A percentile compares a stretch with the other conserved stretches of the same genome.
Evolutionary conservation across 306 rosid species (phyloP).

Genomic region (Inga laurina): DNA sequence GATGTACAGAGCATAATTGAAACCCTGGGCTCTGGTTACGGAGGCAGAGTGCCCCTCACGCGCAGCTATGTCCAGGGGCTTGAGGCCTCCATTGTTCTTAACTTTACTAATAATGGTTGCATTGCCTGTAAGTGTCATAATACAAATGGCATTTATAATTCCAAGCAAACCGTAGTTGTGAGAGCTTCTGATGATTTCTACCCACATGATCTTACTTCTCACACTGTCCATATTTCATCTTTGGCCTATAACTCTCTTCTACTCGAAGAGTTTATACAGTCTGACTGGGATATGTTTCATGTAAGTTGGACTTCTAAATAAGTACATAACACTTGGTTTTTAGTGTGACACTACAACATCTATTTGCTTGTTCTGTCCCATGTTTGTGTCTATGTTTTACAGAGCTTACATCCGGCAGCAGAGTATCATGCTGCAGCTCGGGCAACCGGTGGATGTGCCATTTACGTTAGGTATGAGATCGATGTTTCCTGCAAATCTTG

Average conservation of each 20-base stretch:
- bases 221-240: constrained; percentile 91
- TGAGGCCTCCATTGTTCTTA: constrained; percentile 80
- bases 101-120: constrained; percentile 91
- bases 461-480: constrained; percentile 76
- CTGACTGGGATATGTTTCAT: constrained; percentile 99
- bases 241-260: constrained; percentile 92
- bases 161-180: constrained; percentile 88
- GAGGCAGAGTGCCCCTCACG: constrained; percentile 89
- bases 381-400: not conserved
- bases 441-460: constrained; percentile 90
- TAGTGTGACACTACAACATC: too few relatives aligned
- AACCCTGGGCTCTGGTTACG: constrained; percentile 92
- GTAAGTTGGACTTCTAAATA: constrained; percentile 34
- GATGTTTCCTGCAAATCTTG: too few relatives aligned
- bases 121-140: constrained; percentile 98
- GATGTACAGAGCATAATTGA: constrained; percentile 96
- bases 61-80: constrained; percentile 87
- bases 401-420: constrained; percentile 89
- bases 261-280: constrained; percentile 97
- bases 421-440: constrained; percentile 98
- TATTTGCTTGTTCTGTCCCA: too few relatives aligned
- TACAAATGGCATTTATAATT: constrained; percentile 81
- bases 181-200: constrained; percentile 96
- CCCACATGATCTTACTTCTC: constrained; percentile 93
- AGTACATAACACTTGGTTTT: too few relatives aligned